These are phyloP conservation scores for Metschnikowia chrysomelidarum DNA, from an alignment of 805 yeast genomes.

Conservation along the genomic window DNA sequence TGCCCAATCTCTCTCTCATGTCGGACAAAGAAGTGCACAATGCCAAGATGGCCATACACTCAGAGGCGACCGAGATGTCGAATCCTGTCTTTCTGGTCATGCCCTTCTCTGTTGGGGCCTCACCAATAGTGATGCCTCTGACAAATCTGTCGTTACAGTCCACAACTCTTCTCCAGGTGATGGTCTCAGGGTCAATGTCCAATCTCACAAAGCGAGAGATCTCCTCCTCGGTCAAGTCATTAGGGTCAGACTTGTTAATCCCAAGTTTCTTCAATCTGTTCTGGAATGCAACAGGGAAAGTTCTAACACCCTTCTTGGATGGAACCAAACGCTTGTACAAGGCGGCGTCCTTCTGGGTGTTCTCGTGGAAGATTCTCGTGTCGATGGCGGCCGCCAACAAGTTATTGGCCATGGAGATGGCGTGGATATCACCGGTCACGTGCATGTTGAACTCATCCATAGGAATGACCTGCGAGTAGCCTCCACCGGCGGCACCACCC, in stretches of 20 bases:
- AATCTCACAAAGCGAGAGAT: conserved; percentile 60
- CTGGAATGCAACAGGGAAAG: conserved; percentile 65
- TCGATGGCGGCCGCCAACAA: conserved; percentile 82
- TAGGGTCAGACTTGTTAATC: conserved; percentile 66
- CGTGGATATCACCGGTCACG: conserved; percentile 83
- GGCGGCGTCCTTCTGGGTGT: conserved; percentile 70
- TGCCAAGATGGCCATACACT: conserved; percentile 83
- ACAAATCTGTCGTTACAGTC: conserved; percentile 81
- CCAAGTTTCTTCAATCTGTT: conserved; percentile 67
- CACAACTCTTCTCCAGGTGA: conserved; percentile 81
- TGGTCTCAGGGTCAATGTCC: conserved; percentile 75
- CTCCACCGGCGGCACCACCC: conserved; percentile 93
- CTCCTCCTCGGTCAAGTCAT: conserved; percentile 71
- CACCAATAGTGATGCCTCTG: conserved; percentile 75
- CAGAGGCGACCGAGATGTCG: conserved; percentile 83
- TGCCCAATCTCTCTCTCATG: conserved; percentile 71
- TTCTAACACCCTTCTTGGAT: conserved; percentile 65
- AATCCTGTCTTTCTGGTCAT: conserved; percentile 71
- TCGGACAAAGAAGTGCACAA: conserved; percentile 67
- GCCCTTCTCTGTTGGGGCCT: conserved; percentile 80
- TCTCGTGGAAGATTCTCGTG: conserved; percentile 82
- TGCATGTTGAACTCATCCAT: conserved; percentile 89
- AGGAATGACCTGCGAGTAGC: conserved; percentile 83
- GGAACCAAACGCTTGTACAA: conserved; percentile 76
- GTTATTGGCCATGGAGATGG: conserved; percentile 79